A percentile compares a stretch with the other conserved stretches of the same genome.
Evolutionary conservation across 371 early-diverging fungal genomes (phyloP).

Genomic region (Paramicrosporidium saccamoebae): DNA sequence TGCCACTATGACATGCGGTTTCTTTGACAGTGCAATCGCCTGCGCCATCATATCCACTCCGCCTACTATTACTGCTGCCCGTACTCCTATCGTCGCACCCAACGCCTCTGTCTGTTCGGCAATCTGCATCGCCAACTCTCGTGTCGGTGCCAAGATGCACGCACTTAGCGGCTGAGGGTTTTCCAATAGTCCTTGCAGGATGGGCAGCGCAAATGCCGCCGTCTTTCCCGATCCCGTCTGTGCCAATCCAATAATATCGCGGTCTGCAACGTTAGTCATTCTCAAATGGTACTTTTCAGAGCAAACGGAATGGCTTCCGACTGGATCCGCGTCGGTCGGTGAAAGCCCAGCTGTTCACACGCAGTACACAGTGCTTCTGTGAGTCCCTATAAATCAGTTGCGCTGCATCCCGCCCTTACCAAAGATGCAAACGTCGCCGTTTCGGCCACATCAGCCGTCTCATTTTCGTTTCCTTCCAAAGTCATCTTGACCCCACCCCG

Average conservation of each 20-base stretch:
- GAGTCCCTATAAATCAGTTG: conserved; percentile 16
- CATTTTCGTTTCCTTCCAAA: too few relatives aligned
- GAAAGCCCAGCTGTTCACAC: conserved; percentile 52
- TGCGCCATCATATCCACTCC: conserved; percentile 92
- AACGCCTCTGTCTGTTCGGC: conserved; percentile 67
- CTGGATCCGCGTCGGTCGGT: conserved; percentile 75
- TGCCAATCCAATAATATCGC: conserved; percentile 82
- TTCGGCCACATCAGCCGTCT: conserved; percentile 1
- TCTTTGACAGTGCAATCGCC: conserved; percentile 61
- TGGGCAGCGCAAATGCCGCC: conserved; percentile 83
- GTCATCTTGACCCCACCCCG: too few relatives aligned
- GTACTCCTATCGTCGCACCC: conserved; percentile 69
- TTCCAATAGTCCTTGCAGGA: conserved; percentile 63
- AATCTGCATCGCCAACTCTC: conserved; percentile 81
- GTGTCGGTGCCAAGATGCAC: conserved; percentile 87
- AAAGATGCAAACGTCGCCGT: conserved; percentile 1
- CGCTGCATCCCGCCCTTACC: conserved; percentile 1
- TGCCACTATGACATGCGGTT: conserved; percentile 78
- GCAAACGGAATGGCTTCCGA: conserved; percentile 57
- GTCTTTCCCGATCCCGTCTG: conserved; percentile 96
- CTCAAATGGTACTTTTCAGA: conserved; percentile 13
- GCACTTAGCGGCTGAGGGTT: conserved; percentile 64
- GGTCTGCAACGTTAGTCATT: conserved; percentile 7
- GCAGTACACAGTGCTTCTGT: conserved; percentile 52
- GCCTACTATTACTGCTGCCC: conserved; percentile 73